Base-by-base conservation (phyloP, 2,329 filamentous ascomycete species). In the Pleoardoris graminearum region DNA sequence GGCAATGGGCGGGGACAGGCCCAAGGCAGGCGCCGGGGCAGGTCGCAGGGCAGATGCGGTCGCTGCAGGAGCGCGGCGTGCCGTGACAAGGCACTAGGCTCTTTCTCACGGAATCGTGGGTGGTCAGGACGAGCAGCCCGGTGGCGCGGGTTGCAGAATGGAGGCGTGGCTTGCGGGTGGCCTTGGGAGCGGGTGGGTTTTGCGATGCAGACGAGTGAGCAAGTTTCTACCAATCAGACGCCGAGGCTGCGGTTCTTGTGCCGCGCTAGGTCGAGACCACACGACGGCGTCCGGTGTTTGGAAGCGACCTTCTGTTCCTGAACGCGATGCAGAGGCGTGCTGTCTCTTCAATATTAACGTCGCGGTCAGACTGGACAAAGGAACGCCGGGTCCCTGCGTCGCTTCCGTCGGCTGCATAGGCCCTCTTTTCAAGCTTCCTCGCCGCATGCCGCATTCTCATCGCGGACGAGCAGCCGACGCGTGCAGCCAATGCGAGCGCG, bases 171-270 rank as follows among this genome's bases (percentile, higher is more conserved):
- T 43, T 43, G n/a, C 37, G 23, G 39, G 27, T 44, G 41, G 54
- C 44, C n/a, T 51, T 50, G 46, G 29, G 36, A 36, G 50, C n/a
- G n/a, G 46, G 41, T 19, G 17, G 50, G 42, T 45, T n/a, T 38
- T 35, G 44, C 33, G 44, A 47, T 47, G 44, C 44, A 47, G 44
- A 37, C 25, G 44, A 46, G 46, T 62, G 60, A 63, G 60, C 60
- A 63, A 60, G 60, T 63, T 62, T 60, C 54, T 47, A 38, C 44
- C 44, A 47, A 47, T 47, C 44, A 47, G 33, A 14, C 2, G 10
- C n/a, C 8, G 44, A 14, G 19, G 10, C 32, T 16, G 12, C 5
- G 17, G 5, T 25, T 17, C 12, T 10, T 33, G 7, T 10, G 14
- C 39, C 45, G 46, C 53, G 53, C 58, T 52, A 46, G 19, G 36